Evolutionary conservation across 2,329 filamentous ascomycete genomes (phyloP), one percentile per base, ranked within the genome.

Genomic region (Pochonia chlamydosporia): DNA sequence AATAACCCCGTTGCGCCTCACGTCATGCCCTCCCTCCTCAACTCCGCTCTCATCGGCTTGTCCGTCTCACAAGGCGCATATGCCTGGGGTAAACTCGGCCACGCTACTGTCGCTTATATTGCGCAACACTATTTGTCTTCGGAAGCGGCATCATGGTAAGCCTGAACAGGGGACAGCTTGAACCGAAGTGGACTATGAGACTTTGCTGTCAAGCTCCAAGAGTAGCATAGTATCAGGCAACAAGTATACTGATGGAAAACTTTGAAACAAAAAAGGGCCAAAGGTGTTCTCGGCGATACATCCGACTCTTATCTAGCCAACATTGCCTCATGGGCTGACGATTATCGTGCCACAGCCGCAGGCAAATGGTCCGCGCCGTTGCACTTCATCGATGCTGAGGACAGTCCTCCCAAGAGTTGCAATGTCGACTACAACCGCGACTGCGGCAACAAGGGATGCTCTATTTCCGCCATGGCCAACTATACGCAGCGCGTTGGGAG

Each of bases 321-420:
- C 40, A 66, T 78, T 3, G 72, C 76, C 9, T 66, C 55, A 1
- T 59, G 56, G 56, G 58, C 73, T 3, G 76, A 79, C 59, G 65
- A 63, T 16, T 74, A 71, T 54, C 63, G 68, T 8, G 65, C 72
- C 51, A 76, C 74, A 3, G 58, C 60, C 2, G 70, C 66, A 1
- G 75, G 76, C 24, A 57, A 56, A 2, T 78, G 68, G 56, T 72
- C 71, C 0, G 66, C 67, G 5, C 63, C 67, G 1, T 69, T 68
- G 52, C 76, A 79, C 61, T 79, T 67, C 56, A 77, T 79, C 54
- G 76, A 79, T 56, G 75, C 76, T 33, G 65, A 75, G 39, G 58
- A 60, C 50, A 56, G 49, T 50, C 56, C 60, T 25, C 60, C 61
- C n/a, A 51, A 50, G 18, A 47, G 48, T 8, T 62, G 59, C 52